These are phyloP conservation scores for Camellia oleifera DNA, from an alignment of 179 eudicot genomes.

Conservation along the genomic window DNA sequence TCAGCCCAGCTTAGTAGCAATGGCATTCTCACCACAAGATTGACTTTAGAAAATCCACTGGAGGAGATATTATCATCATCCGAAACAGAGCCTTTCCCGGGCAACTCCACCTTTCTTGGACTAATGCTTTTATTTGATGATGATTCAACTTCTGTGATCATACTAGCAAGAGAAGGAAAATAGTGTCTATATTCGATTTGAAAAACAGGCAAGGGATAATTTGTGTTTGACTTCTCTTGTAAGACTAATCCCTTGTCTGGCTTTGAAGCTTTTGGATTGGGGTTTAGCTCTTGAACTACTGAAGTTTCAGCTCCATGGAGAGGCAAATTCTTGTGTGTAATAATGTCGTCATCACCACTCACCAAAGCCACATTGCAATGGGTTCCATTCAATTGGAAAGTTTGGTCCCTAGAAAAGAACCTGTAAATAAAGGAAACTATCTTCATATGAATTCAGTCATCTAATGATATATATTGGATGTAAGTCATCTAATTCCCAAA, in stretches of 20 bases:
- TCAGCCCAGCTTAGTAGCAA: conserved; percentile 20
- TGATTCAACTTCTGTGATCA: background rate
- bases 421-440: conserved; percentile 6
- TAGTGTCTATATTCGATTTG: background rate
- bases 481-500: no score
- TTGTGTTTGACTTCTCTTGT: background rate
- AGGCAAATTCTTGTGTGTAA: background rate
- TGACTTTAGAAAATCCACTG: background rate
- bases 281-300: no score
- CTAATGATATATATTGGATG: no score
- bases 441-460: no score
- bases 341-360: conserved; percentile 1
- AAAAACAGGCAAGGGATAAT: background rate
- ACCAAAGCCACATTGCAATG: background rate
- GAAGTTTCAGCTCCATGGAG: background rate
- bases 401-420: background rate
- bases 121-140: background rate
- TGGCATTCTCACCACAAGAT: background rate
- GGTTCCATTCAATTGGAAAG: background rate
- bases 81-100: no score
- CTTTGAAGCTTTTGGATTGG: background rate
- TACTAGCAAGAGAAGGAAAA: background rate
- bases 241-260: background rate
- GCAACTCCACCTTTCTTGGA: no score
- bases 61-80: background rate